Evolutionary conservation across 768 basidiomycete species (phyloP).

Genomic region (Phaeotremella skinneri): DNA sequence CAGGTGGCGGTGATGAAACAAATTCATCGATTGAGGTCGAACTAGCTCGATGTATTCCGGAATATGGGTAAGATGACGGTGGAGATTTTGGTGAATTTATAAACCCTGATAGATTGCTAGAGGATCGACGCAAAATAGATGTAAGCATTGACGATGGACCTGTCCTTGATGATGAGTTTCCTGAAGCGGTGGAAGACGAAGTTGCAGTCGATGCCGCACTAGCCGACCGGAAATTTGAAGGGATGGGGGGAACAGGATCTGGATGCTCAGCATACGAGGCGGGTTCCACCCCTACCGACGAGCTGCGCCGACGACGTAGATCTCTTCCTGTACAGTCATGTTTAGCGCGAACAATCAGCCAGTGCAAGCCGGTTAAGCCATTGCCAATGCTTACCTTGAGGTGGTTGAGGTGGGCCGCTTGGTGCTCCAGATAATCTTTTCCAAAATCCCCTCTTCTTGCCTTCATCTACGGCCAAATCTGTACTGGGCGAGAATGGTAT

Average conservation of each 20-base stretch:
- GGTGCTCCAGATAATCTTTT: slow-evolving; percentile 37
- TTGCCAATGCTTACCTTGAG: slow-evolving; percentile 17
- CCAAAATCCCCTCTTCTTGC: slow-evolving; percentile 33
- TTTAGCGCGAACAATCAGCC: no score
- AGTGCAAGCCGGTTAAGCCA: neutral
- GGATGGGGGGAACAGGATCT: slow-evolving; percentile 37
- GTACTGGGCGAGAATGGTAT: slow-evolving; percentile 36
- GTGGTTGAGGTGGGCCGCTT: no score
- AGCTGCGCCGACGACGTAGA: slow-evolving; percentile 30
- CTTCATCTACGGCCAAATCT: slow-evolving; percentile 19
- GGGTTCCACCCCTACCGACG: slow-evolving; percentile 19
- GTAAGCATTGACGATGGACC: slow-evolving; percentile 20
- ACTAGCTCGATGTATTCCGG: slow-evolving; percentile 1
- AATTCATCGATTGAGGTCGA: slow-evolving; percentile 13
- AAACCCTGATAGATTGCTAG: slow-evolving; percentile 28
- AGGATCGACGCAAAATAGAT: slow-evolving; percentile 28
- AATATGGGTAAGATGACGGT: slow-evolving; percentile 23
- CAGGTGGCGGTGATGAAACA: slow-evolving; percentile 5
- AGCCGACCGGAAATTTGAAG: slow-evolving; percentile 35
- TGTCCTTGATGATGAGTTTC: slow-evolving; percentile 8
- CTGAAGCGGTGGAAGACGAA: slow-evolving; percentile 16
- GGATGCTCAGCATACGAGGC: neutral
- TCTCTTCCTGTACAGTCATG: slow-evolving; percentile 6
- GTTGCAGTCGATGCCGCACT: slow-evolving; percentile 27
- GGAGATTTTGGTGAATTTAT: slow-evolving; percentile 24